Evolutionary conservation across 2,329 filamentous ascomycete genomes (phyloP), one percentile per base, ranked within the genome.

Genomic region (Leptosphaerulina australis): DNA sequence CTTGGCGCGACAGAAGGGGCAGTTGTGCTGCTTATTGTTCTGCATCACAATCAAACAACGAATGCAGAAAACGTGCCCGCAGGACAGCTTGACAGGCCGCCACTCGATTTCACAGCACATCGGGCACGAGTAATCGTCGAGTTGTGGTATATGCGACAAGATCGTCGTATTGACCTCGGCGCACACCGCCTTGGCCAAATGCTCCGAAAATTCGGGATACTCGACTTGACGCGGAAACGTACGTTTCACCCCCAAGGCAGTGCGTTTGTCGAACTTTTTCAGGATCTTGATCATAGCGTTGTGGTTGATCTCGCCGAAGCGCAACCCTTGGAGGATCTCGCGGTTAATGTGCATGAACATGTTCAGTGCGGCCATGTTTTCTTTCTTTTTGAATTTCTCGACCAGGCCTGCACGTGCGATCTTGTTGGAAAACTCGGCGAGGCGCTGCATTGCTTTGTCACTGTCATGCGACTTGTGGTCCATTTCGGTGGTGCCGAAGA

Each of bases 201-300:
- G 82, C 50, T 84, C 82, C 28, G 88, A 81, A 37, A 81, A 80
- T 17, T 83, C 79, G 3, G 84, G 81, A 33, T 70, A 70, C 44
- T 80, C 76, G 43, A 89, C 79, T 18, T 79, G 76, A 7, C 78
- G 75, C 0, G 85, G 83, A 58, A 90, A 88, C 0, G 79, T 79
- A 26, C 81, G 76, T 29, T 84, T 84, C 1, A 87, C 85, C 20
- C 87, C 85, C 15, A 95, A 77, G 0, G 87, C 84, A 1, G 91
- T 96, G 50, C 85, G 83, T 73, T 96, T 96, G 73, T 94, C 89
- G 68, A 96, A 96, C 74, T 93, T 96, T 71, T 96, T 96, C 44
- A 96, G 74, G 41, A 96, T 96, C 71, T 96, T 96, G 25, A 77
- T 78, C 63, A 94, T 84, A 1, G 91, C 91, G 22, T 82, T 82